Conservation (phyloP, 2,329 filamentous ascomycete species). For the Clathrospora elynae region DNA sequence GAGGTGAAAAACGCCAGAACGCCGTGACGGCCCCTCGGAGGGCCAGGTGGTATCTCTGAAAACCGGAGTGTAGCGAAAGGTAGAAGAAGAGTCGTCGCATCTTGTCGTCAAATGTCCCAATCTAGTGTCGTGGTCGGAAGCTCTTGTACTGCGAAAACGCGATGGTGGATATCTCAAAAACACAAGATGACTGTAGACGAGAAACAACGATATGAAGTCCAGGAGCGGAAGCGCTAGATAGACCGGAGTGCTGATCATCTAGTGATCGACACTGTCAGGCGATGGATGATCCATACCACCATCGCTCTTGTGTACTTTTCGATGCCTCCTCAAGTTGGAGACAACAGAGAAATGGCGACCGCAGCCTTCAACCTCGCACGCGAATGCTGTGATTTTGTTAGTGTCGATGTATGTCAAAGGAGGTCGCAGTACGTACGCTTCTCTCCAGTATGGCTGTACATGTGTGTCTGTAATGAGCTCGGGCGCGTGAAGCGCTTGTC, state of each 20-base stretch:
- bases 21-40: conserved; percentile 21
- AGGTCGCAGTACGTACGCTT: conserved; percentile 73
- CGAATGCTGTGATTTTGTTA: conserved; percentile 69
- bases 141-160: conserved; percentile 35
- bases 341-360: conserved; percentile 97
- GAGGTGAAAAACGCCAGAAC: conserved; percentile 26
- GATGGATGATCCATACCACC: conserved; percentile 53
- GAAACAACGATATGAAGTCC: conserved; percentile 14
- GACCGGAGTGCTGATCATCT: conserved; percentile 27
- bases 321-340: conserved; percentile 90
- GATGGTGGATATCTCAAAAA: conserved; percentile 48
- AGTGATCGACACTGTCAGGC: conserved; percentile 51
- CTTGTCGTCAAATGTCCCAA: conserved; percentile 28
- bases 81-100: conserved; percentile 40
- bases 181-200: too few species aligned
- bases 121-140: conserved; percentile 34
- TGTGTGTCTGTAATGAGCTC: conserved; percentile 93
- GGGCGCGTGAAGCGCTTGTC: conserved; percentile 96
- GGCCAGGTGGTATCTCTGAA: conserved; percentile 32
- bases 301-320: conserved; percentile 92
- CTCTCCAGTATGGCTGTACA: conserved; percentile 98
- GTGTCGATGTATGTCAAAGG: neutral
- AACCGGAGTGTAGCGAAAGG: conserved; percentile 37
- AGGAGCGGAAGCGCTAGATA: conserved; percentile 6
- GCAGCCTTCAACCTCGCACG: conserved; percentile 92